Percentiles rank a stretch among this genome's conserved stretches.
Evolutionary conservation across 139 green algal genomes (phyloP).

Genomic region (Penium margaritaceum): DNA sequence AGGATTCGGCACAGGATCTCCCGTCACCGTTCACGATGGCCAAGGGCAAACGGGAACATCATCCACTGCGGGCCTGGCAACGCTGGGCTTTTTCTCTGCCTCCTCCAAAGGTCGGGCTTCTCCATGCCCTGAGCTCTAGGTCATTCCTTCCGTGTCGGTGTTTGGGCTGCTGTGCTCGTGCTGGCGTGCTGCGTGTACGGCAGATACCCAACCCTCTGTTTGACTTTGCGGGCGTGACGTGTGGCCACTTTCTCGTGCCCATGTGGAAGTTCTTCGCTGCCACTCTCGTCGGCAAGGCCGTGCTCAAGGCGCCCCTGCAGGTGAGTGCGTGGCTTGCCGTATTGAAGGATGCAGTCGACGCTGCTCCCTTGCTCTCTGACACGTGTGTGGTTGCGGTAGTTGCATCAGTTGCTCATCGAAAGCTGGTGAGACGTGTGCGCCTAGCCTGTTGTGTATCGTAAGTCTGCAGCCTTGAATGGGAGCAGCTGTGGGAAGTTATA

Average conservation of each 20-base stretch:
- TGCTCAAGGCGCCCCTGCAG: conserved; percentile 42
- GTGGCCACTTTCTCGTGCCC: conserved; percentile 44
- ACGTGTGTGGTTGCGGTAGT: conserved; percentile 13
- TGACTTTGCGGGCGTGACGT: conserved; percentile 46
- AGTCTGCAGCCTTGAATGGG: no score
- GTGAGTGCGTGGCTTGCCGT: conserved; percentile 7
- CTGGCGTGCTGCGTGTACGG: neutral
- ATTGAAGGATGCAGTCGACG: conserved; percentile 1
- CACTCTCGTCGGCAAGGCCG: conserved; percentile 41
- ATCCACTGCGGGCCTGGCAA: no score
- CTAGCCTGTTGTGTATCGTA: no score
- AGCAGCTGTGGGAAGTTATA: conserved; percentile 3
- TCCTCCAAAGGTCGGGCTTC: no score
- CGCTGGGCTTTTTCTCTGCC: no score
- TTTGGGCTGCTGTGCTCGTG: neutral
- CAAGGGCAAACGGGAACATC: no score
- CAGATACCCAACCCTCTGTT: conserved; percentile 47
- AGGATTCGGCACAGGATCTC: no score
- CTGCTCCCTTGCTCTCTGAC: conserved; percentile 9
- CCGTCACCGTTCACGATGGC: no score
- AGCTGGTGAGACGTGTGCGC: no score
- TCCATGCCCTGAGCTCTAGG: no score
- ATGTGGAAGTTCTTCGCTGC: conserved; percentile 45
- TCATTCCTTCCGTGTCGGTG: neutral
- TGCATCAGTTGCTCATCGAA: neutral